phyloP scores from a whole-genome alignment of 75 land plant genomes.

The Sequoiadendron giganteum region DNA sequence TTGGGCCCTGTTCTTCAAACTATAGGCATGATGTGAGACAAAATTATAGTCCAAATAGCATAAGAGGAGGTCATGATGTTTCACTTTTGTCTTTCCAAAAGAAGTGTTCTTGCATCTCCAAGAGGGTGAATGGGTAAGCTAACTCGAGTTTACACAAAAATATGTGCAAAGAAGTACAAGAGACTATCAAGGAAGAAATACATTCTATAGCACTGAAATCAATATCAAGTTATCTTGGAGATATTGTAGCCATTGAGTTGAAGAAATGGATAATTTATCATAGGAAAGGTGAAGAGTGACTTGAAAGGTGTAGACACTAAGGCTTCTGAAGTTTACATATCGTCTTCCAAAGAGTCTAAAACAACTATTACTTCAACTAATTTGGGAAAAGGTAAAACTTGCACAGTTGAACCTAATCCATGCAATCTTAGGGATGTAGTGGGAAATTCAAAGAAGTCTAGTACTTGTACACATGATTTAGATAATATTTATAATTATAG shows the following conservation, averaged over 20 bases:
- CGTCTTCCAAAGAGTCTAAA: too few relatives aligned
- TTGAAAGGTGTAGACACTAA: too few relatives aligned
- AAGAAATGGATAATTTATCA: slow-evolving; percentile 1
- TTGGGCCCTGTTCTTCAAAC: too few relatives aligned
- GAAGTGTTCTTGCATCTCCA: neutral
- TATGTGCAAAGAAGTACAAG: slow-evolving; percentile 9
- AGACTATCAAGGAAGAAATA: slow-evolving; percentile 29
- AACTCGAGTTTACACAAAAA: neutral
- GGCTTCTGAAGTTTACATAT: too few relatives aligned
- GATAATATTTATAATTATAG: neutral
- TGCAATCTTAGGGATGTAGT: neutral
- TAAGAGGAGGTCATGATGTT: too few relatives aligned
- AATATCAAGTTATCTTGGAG: slow-evolving; percentile 28
- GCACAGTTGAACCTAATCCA: too few relatives aligned
- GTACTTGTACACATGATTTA: neutral
- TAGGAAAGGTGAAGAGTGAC: too few relatives aligned
- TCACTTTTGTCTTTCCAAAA: too few relatives aligned
- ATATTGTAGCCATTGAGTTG: slow-evolving; percentile 32
- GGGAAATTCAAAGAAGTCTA: neutral
- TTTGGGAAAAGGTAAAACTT: too few relatives aligned
- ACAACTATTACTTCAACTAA: too few relatives aligned
- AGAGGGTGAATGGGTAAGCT: neutral
- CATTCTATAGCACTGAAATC: slow-evolving; percentile 28
- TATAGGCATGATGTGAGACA: too few relatives aligned
- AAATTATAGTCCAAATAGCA: too few relatives aligned